Conservation (phyloP, 495 filamentous ascomycete genomes). For the Cladorrhinum samala region DNA sequence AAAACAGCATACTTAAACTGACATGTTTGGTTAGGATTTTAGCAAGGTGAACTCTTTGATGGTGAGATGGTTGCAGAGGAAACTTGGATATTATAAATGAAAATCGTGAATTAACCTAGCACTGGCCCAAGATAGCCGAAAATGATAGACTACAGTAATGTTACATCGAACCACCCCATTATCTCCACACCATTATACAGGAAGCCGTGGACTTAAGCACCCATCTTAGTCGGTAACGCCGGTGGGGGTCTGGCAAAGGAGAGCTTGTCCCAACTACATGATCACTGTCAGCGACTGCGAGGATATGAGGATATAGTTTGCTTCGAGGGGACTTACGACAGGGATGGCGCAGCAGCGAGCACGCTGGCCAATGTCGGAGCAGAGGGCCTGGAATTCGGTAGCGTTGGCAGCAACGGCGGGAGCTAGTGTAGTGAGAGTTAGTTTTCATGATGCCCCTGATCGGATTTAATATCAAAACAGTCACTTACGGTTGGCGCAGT, state of each 20-base stretch:
- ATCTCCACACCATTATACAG: neutral
- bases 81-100: neutral
- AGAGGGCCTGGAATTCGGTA: slow-evolving; percentile 27
- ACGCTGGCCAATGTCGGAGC: slow-evolving; percentile 36
- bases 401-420: slow-evolving; percentile 23
- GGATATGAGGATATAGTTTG: neutral
- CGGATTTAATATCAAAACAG: neutral
- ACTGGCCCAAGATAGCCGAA: neutral
- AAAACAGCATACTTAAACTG: too few species aligned
- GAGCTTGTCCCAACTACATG: slow-evolving; percentile 30
- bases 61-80: neutral
- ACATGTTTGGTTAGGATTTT: too few species aligned
- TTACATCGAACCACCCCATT: neutral
- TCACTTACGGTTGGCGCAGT: slow-evolving; percentile 35
- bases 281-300: neutral
- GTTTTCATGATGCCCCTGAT: neutral
- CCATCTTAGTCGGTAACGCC: slow-evolving; percentile 27
- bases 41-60: too few species aligned
- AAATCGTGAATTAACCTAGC: neutral
- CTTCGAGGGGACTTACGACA: slow-evolving; percentile 14
- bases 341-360: slow-evolving; percentile 42
- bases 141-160: neutral
- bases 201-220: neutral
- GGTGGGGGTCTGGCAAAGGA: slow-evolving; percentile 34
- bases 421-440: slow-evolving; percentile 17